These are phyloP conservation scores for Exophiala xenobiotica DNA, from an alignment of 2,329 filamentous ascomycete species.

Conservation along the genomic window DNA sequence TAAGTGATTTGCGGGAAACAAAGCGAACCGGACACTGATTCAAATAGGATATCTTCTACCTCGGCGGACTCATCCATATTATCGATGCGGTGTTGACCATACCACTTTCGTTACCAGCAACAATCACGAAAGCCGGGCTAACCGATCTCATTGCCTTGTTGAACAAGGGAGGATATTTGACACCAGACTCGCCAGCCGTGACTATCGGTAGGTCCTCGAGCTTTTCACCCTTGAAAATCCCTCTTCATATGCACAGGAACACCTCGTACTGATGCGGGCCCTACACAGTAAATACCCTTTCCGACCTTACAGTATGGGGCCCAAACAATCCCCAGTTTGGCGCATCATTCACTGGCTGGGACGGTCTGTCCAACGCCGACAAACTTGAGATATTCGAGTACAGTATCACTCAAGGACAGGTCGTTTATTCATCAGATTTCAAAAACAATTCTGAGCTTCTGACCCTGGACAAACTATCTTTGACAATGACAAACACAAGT, in stretches of 20 bases:
- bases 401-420: slow-evolving; percentile 59
- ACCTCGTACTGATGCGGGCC: no score
- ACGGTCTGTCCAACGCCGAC: slow-evolving; percentile 48
- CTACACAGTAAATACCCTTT: slow-evolving; percentile 39
- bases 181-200: slow-evolving; percentile 18
- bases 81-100: slow-evolving; percentile 51
- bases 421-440: slow-evolving; percentile 54
- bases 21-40: neutral
- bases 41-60: slow-evolving; percentile 52
- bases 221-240: neutral
- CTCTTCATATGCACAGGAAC: no score
- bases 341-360: slow-evolving; percentile 54
- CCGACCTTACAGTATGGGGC: slow-evolving; percentile 55
- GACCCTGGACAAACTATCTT: slow-evolving; percentile 46
- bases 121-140: slow-evolving; percentile 44
- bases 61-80: slow-evolving; percentile 57
- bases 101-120: slow-evolving; percentile 46
- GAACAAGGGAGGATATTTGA: slow-evolving; percentile 38
- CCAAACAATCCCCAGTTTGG: slow-evolving; percentile 62
- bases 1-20: slow-evolving; percentile 36
- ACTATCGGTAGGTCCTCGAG: slow-evolving; percentile 34
- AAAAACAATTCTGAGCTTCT: slow-evolving; percentile 39
- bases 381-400: slow-evolving; percentile 60
- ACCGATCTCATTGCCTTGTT: slow-evolving; percentile 51
- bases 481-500: slow-evolving; percentile 47